Conservation (phyloP, 371 early-diverging fungal genomes). For the Apophysomyces elegans region DNA sequence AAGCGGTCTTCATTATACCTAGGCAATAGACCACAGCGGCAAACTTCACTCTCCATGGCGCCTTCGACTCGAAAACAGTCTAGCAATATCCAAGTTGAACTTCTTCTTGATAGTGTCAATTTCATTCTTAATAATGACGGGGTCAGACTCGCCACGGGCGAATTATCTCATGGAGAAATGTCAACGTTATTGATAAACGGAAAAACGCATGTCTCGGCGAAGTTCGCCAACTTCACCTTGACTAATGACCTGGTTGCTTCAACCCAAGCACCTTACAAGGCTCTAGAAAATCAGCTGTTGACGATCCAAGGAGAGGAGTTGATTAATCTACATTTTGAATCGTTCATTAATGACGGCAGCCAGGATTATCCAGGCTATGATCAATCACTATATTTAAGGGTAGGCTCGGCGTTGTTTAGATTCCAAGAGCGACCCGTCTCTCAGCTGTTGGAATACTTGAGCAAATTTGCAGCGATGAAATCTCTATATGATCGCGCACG, state of each 20-base stretch:
- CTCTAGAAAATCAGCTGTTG: conserved; percentile 56
- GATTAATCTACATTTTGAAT: conserved; percentile 87
- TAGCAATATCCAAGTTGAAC: conserved; percentile 63
- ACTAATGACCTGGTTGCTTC: conserved; percentile 55
- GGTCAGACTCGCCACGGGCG: conserved; percentile 62
- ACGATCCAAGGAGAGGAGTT: conserved; percentile 89
- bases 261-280: conserved; percentile 8
- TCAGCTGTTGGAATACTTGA: conserved; percentile 64
- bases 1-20: not conserved
- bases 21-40: not conserved
- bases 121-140: conserved; percentile 70
- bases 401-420: conserved; percentile 81
- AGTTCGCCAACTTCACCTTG: conserved; percentile 75
- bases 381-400: conserved; percentile 72
- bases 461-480: conserved; percentile 89
- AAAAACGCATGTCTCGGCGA: conserved; percentile 63
- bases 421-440: conserved; percentile 68
- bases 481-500: conserved; percentile 87
- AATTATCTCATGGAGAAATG: conserved; percentile 63
- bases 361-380: conserved; percentile 86
- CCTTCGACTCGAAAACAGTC: conserved; percentile 1
- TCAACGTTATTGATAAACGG: conserved; percentile 53
- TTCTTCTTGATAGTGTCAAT: conserved; percentile 68
- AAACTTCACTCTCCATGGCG: not conserved
- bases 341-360: conserved; percentile 56